Conservation (phyloP, 2,329 filamentous ascomycete genomes). For the Elsinoe necatrix region DNA sequence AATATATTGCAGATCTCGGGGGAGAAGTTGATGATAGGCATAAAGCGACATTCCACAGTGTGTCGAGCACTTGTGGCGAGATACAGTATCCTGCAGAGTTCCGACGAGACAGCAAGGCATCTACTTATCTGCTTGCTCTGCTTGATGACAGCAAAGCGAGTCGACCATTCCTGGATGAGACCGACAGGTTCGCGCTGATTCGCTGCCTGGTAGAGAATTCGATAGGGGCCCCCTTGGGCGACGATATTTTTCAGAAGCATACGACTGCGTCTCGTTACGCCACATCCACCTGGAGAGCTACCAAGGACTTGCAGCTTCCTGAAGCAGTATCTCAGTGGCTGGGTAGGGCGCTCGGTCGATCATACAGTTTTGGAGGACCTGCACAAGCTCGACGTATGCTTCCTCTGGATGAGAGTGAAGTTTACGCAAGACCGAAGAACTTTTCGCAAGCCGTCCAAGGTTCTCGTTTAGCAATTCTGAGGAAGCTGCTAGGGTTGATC, state of each 20-base stretch:
- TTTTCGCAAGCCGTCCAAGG: neutral
- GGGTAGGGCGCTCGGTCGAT: conserved; percentile 71
- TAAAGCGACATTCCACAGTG: conserved; percentile 50
- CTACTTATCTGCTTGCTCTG: conserved; percentile 68
- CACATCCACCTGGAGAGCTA: conserved; percentile 55
- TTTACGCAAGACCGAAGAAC: neutral
- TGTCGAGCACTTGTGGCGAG: conserved; percentile 60
- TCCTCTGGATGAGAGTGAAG: neutral
- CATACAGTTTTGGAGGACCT: conserved; percentile 27
- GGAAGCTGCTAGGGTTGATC: neutral
- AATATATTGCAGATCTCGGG: conserved; percentile 55
- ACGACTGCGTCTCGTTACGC: conserved; percentile 41
- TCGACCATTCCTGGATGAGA: conserved; percentile 57
- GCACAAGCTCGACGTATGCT: neutral
- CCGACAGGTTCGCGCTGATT: conserved; percentile 62
- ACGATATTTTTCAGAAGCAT: conserved; percentile 20
- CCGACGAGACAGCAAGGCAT: conserved; percentile 63
- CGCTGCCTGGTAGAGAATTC: conserved; percentile 46
- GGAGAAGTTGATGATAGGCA: neutral
- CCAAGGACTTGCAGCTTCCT: neutral
- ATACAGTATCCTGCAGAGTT: conserved; percentile 63
- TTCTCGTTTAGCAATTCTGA: neutral
- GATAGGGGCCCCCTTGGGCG: conserved; percentile 19
- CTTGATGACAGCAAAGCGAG: conserved; percentile 61
- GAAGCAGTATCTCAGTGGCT: conserved; percentile 73